Conservation (phyloP, 495 filamentous ascomycete species). For the Penicillium atrosanguineum region DNA sequence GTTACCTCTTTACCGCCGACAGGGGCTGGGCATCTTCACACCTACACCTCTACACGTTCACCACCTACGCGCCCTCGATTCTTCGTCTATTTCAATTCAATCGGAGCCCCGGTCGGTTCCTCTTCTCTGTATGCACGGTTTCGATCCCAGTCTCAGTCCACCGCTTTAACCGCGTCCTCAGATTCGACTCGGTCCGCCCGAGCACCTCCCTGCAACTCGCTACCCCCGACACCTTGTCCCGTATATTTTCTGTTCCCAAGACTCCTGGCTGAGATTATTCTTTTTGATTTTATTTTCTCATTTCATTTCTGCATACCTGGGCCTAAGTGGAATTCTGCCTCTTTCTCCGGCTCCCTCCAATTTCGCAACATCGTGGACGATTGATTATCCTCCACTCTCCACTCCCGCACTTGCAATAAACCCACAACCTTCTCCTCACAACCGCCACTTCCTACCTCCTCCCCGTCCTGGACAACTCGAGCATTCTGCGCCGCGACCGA, state of each 20-base stretch:
- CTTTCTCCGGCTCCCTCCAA: background rate
- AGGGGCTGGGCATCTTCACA: constrained; percentile 9
- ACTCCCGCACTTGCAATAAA: background rate
- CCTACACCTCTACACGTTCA: background rate
- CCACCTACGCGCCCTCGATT: background rate
- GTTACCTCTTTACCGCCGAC: constrained; percentile 28
- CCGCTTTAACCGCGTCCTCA: background rate
- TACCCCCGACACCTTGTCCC: constrained; percentile 3
- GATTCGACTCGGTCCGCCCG: background rate
- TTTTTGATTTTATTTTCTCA: constrained; percentile 10
- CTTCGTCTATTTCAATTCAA: constrained; percentile 5
- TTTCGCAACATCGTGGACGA: background rate
- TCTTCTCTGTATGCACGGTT: background rate
- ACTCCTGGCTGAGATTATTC: constrained; percentile 24
- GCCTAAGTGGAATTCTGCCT: background rate
- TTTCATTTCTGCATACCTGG: background rate
- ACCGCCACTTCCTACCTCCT: background rate
- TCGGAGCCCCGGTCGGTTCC: constrained; percentile 28
- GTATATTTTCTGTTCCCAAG: constrained; percentile 1
- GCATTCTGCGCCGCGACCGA: background rate
- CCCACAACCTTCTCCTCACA: background rate
- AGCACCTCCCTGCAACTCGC: background rate
- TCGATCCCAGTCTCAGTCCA: background rate
- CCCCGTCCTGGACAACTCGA: background rate
- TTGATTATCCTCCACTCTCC: constrained; percentile 10